Conservation (phyloP, 768 basidiomycete species). For the Suillus clintonianus region DNA sequence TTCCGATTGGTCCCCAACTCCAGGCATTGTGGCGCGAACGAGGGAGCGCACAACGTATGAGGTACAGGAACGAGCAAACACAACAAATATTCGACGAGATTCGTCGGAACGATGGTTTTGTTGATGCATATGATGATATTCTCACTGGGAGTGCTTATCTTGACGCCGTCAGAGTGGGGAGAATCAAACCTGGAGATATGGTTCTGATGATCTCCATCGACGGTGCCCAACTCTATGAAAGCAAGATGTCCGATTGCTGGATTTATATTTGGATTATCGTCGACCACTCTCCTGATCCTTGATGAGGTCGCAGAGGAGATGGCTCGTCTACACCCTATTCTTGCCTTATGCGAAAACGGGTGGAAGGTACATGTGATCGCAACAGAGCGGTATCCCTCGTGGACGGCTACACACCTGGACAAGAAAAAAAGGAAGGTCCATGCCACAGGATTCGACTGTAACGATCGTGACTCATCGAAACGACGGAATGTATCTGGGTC, state of each 20-base stretch:
- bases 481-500: background rate
- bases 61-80: conserved; percentile 21
- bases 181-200: conserved; percentile 31
- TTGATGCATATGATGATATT: conserved; percentile 28
- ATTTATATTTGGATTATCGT: conserved; percentile 39
- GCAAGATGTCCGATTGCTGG: conserved; percentile 32
- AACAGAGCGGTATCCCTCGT: background rate
- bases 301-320: background rate
- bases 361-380: background rate
- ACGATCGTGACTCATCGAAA: background rate
- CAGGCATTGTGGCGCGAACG: conserved; percentile 36
- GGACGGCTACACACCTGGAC: background rate
- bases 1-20: conserved; percentile 43
- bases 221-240: conserved; percentile 36
- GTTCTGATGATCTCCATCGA: conserved; percentile 37
- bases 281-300: conserved; percentile 26
- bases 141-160: conserved; percentile 32
- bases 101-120: conserved; percentile 10
- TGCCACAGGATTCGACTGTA: background rate
- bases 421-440: background rate
- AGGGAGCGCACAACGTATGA: conserved; percentile 24
- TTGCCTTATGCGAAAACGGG: background rate
- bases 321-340: background rate
- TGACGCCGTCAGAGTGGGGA: conserved; percentile 13
- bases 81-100: conserved; percentile 24